Conservation (phyloP, 148 eudicot genomes). For the Camellia granthamiana region DNA sequence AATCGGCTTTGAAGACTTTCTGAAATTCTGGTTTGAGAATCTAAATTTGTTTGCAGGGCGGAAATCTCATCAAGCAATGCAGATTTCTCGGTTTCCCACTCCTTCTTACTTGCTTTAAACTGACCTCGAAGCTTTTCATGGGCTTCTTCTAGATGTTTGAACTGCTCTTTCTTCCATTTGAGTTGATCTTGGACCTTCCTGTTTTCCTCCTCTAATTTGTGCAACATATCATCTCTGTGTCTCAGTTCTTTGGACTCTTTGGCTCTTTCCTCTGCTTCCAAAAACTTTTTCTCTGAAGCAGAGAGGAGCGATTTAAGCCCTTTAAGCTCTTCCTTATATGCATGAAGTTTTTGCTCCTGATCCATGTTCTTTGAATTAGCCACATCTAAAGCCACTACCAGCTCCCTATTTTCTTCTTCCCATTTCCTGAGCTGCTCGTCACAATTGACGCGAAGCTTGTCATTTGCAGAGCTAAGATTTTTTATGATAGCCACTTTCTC, state of each 20-base stretch:
- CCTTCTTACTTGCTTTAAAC: slow-evolving; percentile 34
- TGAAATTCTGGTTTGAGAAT: slow-evolving; percentile 41
- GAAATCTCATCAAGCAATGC: slow-evolving; percentile 57
- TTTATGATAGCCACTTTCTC: slow-evolving; percentile 36
- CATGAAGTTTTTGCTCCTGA: slow-evolving; percentile 31
- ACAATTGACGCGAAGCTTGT: slow-evolving; percentile 36
- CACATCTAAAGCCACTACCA: slow-evolving; percentile 43
- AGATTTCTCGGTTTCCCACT: slow-evolving; percentile 74
- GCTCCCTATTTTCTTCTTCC: slow-evolving; percentile 52
- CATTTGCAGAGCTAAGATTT: slow-evolving; percentile 41
- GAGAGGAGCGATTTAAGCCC: slow-evolving; percentile 43
- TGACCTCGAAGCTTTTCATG: slow-evolving; percentile 58
- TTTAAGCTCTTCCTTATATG: slow-evolving; percentile 35
- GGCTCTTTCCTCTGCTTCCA: slow-evolving; percentile 34
- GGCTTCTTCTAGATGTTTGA: slow-evolving; percentile 73
- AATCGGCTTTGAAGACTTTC: slow-evolving; percentile 46
- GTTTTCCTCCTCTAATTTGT: slow-evolving; percentile 51
- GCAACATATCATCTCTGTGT: slow-evolving; percentile 38
- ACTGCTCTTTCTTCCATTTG: slow-evolving; percentile 83
- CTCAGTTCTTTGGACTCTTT: slow-evolving; percentile 32
- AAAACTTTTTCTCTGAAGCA: slow-evolving; percentile 44
- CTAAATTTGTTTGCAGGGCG: slow-evolving; percentile 43
- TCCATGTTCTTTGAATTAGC: slow-evolving; percentile 40
- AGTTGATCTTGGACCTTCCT: slow-evolving; percentile 64
- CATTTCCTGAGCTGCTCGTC: slow-evolving; percentile 35